Percentiles rank a stretch among this genome's conserved stretches.
phyloP scores from a whole-genome alignment of 768 basidiomycete species.

The Auriscalpium microsporum region DNA sequence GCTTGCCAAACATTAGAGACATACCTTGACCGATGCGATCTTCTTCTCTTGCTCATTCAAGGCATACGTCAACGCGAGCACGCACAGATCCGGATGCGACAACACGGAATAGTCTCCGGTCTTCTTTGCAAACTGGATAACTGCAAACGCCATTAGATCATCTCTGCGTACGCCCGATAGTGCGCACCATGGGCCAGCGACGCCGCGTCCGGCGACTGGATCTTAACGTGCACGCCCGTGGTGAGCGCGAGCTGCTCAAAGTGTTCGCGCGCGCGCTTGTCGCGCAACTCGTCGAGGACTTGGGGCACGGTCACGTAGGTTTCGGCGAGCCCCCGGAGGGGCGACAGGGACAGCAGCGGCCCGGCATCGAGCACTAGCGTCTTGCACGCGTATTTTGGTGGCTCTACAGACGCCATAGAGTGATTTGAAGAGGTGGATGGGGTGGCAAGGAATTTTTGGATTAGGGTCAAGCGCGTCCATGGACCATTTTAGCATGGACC shows the following conservation, averaged over 20 bases:
- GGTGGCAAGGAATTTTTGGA: neutral
- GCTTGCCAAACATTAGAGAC: neutral
- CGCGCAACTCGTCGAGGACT: slow-evolving; percentile 84
- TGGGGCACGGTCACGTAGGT: slow-evolving; percentile 84
- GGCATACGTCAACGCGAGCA: slow-evolving; percentile 81
- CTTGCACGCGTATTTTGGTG: slow-evolving; percentile 45
- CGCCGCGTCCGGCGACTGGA: slow-evolving; percentile 60
- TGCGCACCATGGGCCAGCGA: slow-evolving; percentile 56
- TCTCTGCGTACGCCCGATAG: too few species aligned
- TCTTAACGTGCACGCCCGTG: slow-evolving; percentile 65
- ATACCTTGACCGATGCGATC: slow-evolving; percentile 20
- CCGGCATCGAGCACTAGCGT: slow-evolving; percentile 90
- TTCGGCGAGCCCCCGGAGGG: slow-evolving; percentile 81
- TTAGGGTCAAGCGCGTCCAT: neutral
- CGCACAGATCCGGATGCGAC: slow-evolving; percentile 83
- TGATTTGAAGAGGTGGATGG: too few species aligned
- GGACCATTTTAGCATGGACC: neutral
- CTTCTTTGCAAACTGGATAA: slow-evolving; percentile 86
- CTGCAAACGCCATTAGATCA: slow-evolving; percentile 31
- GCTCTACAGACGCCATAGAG: neutral
- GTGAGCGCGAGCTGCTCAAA: slow-evolving; percentile 70
- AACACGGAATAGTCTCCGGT: slow-evolving; percentile 94
- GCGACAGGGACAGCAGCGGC: slow-evolving; percentile 81
- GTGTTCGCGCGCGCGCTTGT: slow-evolving; percentile 80
- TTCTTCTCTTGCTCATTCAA: slow-evolving; percentile 49